Percentiles rank a stretch among this genome's conserved stretches.
Conservation (phyloP, 768 basidiomycete species). For the Mycena rebaudengoi region DNA sequence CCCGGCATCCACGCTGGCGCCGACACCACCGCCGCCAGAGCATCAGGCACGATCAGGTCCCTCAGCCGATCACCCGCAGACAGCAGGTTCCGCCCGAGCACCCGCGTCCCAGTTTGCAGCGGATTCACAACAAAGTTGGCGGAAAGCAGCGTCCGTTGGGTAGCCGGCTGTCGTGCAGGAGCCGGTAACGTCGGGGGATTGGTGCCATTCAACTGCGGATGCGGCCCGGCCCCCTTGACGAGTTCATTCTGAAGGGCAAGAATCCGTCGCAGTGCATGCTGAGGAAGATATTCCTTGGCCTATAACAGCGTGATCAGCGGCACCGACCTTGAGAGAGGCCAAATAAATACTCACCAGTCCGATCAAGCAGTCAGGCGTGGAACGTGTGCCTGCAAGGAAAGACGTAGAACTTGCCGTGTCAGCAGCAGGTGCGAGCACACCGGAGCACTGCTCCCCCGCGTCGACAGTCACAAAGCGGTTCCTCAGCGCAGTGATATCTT, state of each 20-base stretch:
- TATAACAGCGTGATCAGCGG: constrained; percentile 43
- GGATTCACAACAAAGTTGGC: constrained; percentile 73
- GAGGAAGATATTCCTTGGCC: constrained; percentile 93
- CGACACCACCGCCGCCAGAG: constrained; percentile 85
- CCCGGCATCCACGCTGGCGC: constrained; percentile 82
- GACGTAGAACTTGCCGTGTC: constrained; percentile 94
- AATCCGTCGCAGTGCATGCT: constrained; percentile 84
- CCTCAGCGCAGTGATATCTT: constrained; percentile 85
- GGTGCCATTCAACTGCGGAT: constrained; percentile 41
- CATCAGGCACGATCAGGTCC: constrained; percentile 94
- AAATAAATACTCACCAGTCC: constrained; percentile 71
- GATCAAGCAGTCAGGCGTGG: constrained; percentile 97
- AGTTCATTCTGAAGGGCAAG: constrained; percentile 87
- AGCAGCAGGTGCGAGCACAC: constrained; percentile 80
- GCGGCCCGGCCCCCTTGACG: constrained; percentile 59
- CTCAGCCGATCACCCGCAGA: constrained; percentile 90
- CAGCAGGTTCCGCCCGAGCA: constrained; percentile 80
- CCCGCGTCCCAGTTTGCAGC: constrained; percentile 69
- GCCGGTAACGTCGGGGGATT: constrained; percentile 34
- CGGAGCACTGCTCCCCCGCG: constrained; percentile 85
- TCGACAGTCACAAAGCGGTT: constrained; percentile 94
- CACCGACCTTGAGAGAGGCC: neutral
- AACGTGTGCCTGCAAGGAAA: constrained; percentile 98
- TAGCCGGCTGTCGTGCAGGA: constrained; percentile 51
- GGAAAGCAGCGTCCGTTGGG: constrained; percentile 76